Percentiles rank a stretch among this genome's conserved stretches.
Evolutionary conservation across 2,329 filamentous ascomycete genomes (phyloP).

Genomic region (Aspergillus puulaauensis): DNA sequence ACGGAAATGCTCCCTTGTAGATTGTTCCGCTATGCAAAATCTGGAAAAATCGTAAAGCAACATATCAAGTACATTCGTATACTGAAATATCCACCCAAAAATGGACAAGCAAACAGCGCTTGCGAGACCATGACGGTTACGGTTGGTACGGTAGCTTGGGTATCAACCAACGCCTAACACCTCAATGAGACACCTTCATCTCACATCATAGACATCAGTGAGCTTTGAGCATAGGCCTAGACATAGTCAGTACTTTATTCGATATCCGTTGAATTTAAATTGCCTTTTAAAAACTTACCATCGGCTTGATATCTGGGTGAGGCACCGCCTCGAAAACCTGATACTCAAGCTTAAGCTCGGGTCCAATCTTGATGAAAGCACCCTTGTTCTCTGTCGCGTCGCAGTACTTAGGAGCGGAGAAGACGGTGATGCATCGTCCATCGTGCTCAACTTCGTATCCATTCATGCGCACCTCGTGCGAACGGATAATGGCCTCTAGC

Average conservation of each 20-base stretch:
- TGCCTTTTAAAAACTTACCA: conserved; percentile 51
- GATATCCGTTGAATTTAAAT: not conserved
- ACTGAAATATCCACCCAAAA: conserved; percentile 12
- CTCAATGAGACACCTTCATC: conserved; percentile 30
- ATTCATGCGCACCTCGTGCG: conserved; percentile 97
- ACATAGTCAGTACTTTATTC: conserved; percentile 1
- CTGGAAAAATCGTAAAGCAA: conserved; percentile 19
- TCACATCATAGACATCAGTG: conserved; percentile 76
- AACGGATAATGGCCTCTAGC: conserved; percentile 90
- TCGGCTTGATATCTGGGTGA: conserved; percentile 92
- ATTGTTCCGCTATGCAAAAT: conserved; percentile 26
- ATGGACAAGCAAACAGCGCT: not conserved
- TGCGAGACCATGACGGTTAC: conserved; percentile 3
- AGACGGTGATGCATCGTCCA: conserved; percentile 94
- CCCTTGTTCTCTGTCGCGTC: conserved; percentile 98
- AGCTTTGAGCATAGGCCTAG: conserved; percentile 80
- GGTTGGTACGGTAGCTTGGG: conserved; percentile 7
- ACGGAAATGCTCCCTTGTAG: conserved; percentile 6
- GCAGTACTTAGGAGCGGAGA: conserved; percentile 96
- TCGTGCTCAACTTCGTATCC: conserved; percentile 99
- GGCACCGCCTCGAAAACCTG: conserved; percentile 95
- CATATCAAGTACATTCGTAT: conserved; percentile 19
- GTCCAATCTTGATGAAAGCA: conserved; percentile 94
- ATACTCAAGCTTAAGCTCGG: conserved; percentile 87
- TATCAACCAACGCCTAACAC: conserved; percentile 24